Base-by-base conservation (phyloP, 345 rosid genomes). In the Populus nigra region DNA sequence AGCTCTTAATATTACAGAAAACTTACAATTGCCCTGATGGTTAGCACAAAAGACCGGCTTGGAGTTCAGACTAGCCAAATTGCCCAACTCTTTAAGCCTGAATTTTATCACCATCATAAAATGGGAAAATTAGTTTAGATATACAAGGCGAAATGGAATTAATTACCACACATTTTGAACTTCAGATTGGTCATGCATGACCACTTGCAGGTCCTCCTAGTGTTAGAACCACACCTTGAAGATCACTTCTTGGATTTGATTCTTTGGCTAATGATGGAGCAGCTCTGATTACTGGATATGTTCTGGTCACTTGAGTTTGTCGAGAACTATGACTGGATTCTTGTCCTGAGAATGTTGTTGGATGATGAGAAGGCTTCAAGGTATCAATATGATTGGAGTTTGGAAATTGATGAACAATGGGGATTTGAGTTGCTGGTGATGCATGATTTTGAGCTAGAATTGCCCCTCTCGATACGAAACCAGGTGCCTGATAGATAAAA, bases 131-230 rank as follows among this genome's bases (percentile, higher is more conserved):
- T 41, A 8, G 47, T 35, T 50, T 23, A 62, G 55, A 63, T 78
- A 15, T 78, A 78, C 80, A 50, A 16, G 72, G 36, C 6, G 18
- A 33, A 36, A 3, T 4, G 63, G 59, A 27, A 23, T 9, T 59
- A 29, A 61, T 45, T 8, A 50, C 31, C 27, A 12, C 38, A 18
- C 25, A 5, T 18, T n/a, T 20, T 7, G 38, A 69, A 23, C 47
- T 23, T 18, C 61, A 68, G 29, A 50, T 65, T 57, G 43, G 63
- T 66, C 79, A 71, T 29, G 23, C 69, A 73, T 55, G 87, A 5
- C 86, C 83, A 77, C 69, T 83, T 38, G 88, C 91, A n/a, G 92
- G 89, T 55, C 93, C 93, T 82, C 97, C 97, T 17, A 92, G 82
- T 27, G 97, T 89, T 67, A 92, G 83, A 57, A 92, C 85, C 80